Conservation (phyloP, 345 rosid species). For the Orychophragmus violaceus region DNA sequence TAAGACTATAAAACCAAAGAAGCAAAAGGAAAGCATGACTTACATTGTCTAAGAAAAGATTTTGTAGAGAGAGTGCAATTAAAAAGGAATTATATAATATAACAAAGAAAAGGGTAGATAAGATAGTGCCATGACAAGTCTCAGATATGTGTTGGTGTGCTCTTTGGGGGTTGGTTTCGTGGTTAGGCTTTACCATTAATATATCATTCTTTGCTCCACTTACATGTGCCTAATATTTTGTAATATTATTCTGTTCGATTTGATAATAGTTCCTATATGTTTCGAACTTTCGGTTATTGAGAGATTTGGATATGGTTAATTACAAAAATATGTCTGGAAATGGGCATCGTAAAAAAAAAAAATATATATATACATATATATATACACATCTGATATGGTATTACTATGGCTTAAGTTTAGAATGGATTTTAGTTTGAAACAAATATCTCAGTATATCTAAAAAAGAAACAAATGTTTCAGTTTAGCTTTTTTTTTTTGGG, state of each 20-base stretch:
- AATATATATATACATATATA: too few relatives aligned
- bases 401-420: too few relatives aligned
- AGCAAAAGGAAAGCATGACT: slow-evolving; percentile 10
- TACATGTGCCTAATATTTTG: background rate
- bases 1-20: background rate
- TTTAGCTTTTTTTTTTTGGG: too few relatives aligned
- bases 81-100: background rate
- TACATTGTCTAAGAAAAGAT: background rate
- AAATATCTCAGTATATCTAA: too few relatives aligned
- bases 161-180: slow-evolving; percentile 20
- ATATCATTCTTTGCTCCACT: slow-evolving; percentile 9
- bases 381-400: too few relatives aligned
- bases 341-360: background rate
- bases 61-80: background rate
- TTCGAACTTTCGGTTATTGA: background rate
- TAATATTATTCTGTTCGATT: background rate
- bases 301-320: background rate
- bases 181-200: slow-evolving; percentile 17
- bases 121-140: slow-evolving; percentile 12
- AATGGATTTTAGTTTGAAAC: too few relatives aligned
- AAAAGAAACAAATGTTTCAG: too few relatives aligned
- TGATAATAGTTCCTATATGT: background rate
- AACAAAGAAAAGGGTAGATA: slow-evolving; percentile 7
- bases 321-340: background rate
- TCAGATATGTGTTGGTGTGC: slow-evolving; percentile 11